phyloP scores from a whole-genome alignment of 805 yeast genomes.

The Sungouiella thailandica region DNA sequence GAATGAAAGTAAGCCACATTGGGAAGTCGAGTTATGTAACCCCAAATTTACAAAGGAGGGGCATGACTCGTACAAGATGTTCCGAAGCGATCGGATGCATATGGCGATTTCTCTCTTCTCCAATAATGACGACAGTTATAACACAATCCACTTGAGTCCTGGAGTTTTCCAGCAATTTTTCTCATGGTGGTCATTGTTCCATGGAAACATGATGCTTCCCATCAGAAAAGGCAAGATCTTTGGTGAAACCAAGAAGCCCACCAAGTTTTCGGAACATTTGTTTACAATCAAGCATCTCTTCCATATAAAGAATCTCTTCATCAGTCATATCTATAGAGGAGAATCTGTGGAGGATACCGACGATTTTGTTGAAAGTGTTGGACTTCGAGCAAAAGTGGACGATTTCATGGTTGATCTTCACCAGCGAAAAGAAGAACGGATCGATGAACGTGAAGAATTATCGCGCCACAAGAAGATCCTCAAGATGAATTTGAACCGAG shows the following conservation, averaged over 20 bases:
- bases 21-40: constrained; percentile 50
- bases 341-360: constrained; percentile 32
- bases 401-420: constrained; percentile 37
- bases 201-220: constrained; percentile 76
- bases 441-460: constrained; percentile 38
- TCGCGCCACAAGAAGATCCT: constrained; percentile 43
- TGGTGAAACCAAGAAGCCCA: constrained; percentile 43
- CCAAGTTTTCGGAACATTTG: constrained; percentile 71
- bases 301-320: constrained; percentile 62
- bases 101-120: constrained; percentile 39
- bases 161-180: constrained; percentile 61
- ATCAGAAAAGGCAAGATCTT: constrained; percentile 71
- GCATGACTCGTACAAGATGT: constrained; percentile 39
- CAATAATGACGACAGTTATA: constrained; percentile 41
- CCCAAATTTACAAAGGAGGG: constrained; percentile 42
- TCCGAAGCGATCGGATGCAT: constrained; percentile 35
- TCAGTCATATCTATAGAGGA: constrained; percentile 67
- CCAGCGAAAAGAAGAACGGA: constrained; percentile 35
- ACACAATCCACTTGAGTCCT: constrained; percentile 76
- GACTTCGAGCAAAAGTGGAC: constrained; percentile 49
- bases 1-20: constrained; percentile 52
- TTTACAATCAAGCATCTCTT: constrained; percentile 78
- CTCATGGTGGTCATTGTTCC: constrained; percentile 82
- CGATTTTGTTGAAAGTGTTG: constrained; percentile 53
- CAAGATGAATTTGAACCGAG: constrained; percentile 60